Evolutionary conservation across 202 grass and related monocot species (phyloP), one percentile per base, ranked within the genome.

Genomic region (Zizania palustris): DNA sequence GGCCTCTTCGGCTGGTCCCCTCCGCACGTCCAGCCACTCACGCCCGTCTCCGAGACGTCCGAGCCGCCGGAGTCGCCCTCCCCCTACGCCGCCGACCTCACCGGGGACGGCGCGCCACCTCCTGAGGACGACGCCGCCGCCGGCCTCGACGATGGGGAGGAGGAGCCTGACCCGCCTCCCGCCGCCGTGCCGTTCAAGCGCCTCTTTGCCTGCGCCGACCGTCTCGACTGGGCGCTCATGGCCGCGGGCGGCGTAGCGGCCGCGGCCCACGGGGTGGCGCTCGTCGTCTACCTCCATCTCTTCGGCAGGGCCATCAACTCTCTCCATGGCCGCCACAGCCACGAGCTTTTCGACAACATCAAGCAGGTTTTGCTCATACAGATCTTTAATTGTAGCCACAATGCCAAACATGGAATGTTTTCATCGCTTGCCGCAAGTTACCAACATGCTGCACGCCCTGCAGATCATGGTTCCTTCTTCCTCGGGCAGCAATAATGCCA

Each of bases 1-100:
- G 91, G 95, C 20, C 65, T 99, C 69, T 99, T 99, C 87, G 92
- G 96, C 19, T 99, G 96, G 96, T 99, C 92, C 63, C 96, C 96
- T 80, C 96, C 96, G 45, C 96, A 99, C 83, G 86, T 93, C 63
- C 96, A 99, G 78, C 96, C 96, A 42, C 85, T 99, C 66, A 99
- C 96, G 59, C 96, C 96, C 16, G 96, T 99, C 70, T 96, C 92
- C 33, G 96, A 99, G 81, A 83, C 91, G 66, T 99, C 96, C 38
- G 96, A 99, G 81, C 96, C 96, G 41, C 96, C 96, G 3, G 96
- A 96, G 83, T 99, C 96, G 7, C 96, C 96, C 62, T 96, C 92
- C 4, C 96, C 96, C 53, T 99, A 93, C 76, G 85, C 84, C 39
- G 86, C 80, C 39, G 96, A 99, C 71, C 46, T 78, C 50, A 74